Base-by-base conservation (phyloP, 257 asterid species). In the Fraxinus excelsior region DNA sequence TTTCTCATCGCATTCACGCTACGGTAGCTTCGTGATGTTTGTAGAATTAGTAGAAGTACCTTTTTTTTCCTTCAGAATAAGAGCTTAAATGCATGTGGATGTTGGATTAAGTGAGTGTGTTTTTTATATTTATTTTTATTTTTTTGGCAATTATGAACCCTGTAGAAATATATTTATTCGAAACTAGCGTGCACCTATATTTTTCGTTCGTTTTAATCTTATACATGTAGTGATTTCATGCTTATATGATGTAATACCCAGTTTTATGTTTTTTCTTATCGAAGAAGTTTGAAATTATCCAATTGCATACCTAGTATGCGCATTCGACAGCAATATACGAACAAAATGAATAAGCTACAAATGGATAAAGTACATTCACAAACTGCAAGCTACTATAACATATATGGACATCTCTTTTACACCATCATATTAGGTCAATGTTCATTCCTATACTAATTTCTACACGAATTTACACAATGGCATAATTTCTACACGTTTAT, bases 41-140 rank as follows among this genome's bases (percentile, higher is more conserved):
- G 82, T 78, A 28, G 75, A 64, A 74, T 78, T 75, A 68, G 60
- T 72, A 49, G 70, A 67, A 67, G 9, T 26, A 51, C 56, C 11
- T 73, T 72, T 66, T 72, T 6, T 18, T 40, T 25, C 29, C 70
- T 42, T 25, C 18, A 60, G 42, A 80, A 77, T 82, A 82, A 77
- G 79, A 66, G 79, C 76, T 40, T 42, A 14, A 32, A 51, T 44
- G 28, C 64, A 71, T 72, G 49, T 72, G 23, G 79, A 32, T 60
- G 76, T 70, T 60, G 62, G 67, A 32, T 71, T 53, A 46, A 21
- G 67, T 2, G 5, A 60, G 3, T 60, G 18, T 60, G 1, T 7
- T n/a, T 5, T n/a, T n/a, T n/a, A n/a, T n/a, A n/a, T 49, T 38
- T 26, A 0, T 2, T 40, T 76, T 44, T 25, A 0, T 70, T 66